Evolutionary conservation across 129 eudicot genomes (phyloP).

Genomic region (Artemisia argyi): DNA sequence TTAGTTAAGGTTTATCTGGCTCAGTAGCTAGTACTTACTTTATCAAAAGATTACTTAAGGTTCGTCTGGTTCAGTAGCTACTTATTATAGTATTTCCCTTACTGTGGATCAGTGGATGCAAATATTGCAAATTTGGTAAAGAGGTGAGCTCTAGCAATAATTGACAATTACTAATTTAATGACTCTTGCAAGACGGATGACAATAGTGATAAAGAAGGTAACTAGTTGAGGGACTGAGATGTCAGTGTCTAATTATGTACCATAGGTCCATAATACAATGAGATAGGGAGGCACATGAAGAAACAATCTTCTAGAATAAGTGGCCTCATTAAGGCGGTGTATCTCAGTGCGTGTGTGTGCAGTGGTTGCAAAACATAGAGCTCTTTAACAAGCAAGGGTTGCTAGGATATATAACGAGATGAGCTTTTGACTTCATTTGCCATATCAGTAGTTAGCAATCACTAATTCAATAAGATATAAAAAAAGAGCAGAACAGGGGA

Average conservation of each 20-base stretch:
- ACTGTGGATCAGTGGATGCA: background rate
- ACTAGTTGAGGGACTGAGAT: background rate
- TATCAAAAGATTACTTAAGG: background rate
- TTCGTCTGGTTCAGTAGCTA: background rate
- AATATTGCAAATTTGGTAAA: background rate
- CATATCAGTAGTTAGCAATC: background rate
- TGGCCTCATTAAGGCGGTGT: background rate
- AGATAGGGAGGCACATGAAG: background rate
- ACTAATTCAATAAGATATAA: background rate
- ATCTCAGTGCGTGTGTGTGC: background rate
- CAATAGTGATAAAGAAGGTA: background rate
- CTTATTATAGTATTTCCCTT: background rate
- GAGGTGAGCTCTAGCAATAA: background rate
- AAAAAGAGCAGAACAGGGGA: background rate
- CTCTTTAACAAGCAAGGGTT: background rate
- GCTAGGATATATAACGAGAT: background rate
- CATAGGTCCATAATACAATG: too few species aligned
- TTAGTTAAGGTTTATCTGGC: background rate
- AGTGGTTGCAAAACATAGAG: background rate
- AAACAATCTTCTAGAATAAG: background rate
- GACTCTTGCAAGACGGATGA: background rate
- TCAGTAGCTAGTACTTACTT: background rate
- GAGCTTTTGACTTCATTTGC: background rate
- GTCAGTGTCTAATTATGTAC: background rate
- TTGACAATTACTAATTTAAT: background rate